Conservation (phyloP, 2,329 filamentous ascomycete species). For the Talaromyces sp. region DNA sequence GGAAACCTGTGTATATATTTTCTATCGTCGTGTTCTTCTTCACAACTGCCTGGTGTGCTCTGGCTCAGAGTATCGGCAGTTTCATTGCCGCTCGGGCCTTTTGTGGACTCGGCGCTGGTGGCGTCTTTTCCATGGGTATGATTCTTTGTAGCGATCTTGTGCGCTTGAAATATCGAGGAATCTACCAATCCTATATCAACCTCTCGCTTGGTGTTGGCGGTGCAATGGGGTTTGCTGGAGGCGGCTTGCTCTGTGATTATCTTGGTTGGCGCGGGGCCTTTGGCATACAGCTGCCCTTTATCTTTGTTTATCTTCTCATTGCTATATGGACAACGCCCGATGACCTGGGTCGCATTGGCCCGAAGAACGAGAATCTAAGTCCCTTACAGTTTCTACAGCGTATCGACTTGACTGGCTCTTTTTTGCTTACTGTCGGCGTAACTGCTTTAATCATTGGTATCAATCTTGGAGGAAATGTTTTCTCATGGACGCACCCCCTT, state of each 20-base stretch:
- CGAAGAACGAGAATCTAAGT: slow-evolving; percentile 36
- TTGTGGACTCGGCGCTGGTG: slow-evolving; percentile 70
- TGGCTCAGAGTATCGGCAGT: slow-evolving; percentile 63
- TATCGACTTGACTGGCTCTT: slow-evolving; percentile 48
- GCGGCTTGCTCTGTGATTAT: slow-evolving; percentile 35
- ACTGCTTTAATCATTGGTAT: slow-evolving; percentile 48
- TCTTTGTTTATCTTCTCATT: slow-evolving; percentile 42
- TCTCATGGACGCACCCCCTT: slow-evolving; percentile 48
- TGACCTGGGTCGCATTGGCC: slow-evolving; percentile 42
- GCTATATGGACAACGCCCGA: slow-evolving; percentile 42
- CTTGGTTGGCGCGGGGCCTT: slow-evolving; percentile 42
- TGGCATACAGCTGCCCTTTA: slow-evolving; percentile 47
- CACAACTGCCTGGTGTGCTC: slow-evolving; percentile 66
- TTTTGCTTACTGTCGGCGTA: slow-evolving; percentile 44
- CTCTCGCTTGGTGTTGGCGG: slow-evolving; percentile 32
- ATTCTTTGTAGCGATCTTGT: slow-evolving; percentile 60
- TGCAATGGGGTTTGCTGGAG: slow-evolving; percentile 35
- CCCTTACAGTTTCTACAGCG: slow-evolving; percentile 41
- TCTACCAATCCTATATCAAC: slow-evolving; percentile 42
- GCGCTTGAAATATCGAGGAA: slow-evolving; percentile 59
- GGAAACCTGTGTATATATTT: slow-evolving; percentile 63
- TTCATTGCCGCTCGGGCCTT: slow-evolving; percentile 69
- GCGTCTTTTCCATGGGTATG: slow-evolving; percentile 66
- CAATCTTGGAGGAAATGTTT: slow-evolving; percentile 51
- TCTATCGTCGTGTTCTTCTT: slow-evolving; percentile 58